These are phyloP conservation scores for Apiospora koreana DNA, from an alignment of 2,329 filamentous ascomycete species.

Conservation along the genomic window DNA sequence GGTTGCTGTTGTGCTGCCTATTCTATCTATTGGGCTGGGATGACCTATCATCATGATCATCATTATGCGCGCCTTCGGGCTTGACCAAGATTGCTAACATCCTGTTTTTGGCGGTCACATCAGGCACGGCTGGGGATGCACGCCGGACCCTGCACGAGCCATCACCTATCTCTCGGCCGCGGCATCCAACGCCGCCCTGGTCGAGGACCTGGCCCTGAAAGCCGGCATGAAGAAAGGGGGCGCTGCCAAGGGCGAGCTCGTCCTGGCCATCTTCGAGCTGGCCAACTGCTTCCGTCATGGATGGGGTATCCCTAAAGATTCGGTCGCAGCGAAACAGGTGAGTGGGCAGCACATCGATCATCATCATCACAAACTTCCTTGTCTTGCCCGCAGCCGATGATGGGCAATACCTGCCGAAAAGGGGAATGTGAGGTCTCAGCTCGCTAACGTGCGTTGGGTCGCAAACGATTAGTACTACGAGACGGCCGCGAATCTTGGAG, in stretches of 20 bases:
- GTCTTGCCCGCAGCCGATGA: neutral
- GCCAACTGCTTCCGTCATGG: slow-evolving; percentile 91
- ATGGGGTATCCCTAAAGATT: slow-evolving; percentile 87
- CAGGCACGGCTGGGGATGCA: slow-evolving; percentile 92
- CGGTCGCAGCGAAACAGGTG: slow-evolving; percentile 77
- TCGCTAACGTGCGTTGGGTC: slow-evolving; percentile 21
- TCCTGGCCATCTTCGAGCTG: slow-evolving; percentile 94
- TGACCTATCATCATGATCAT: neutral
- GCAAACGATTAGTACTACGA: slow-evolving; percentile 81
- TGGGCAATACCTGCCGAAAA: neutral
- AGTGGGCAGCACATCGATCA: slow-evolving; percentile 25
- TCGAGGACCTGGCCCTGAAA: slow-evolving; percentile 82
- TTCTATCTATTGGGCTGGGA: neutral
- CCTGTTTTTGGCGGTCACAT: slow-evolving; percentile 10
- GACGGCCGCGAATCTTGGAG: slow-evolving; percentile 93
- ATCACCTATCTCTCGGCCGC: slow-evolving; percentile 85
- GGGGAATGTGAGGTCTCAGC: neutral
- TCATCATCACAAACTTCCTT: neutral
- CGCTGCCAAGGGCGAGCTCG: slow-evolving; percentile 91
- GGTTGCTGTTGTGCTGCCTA: neutral
- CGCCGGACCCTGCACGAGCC: slow-evolving; percentile 69
- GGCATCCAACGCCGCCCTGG: slow-evolving; percentile 83
- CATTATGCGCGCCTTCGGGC: neutral
- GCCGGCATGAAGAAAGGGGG: slow-evolving; percentile 92
- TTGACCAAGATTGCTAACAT: neutral